These are phyloP conservation scores for Meripilus lineatus DNA, from an alignment of 1,284 basidiomycete species.

Conservation along the genomic window DNA sequence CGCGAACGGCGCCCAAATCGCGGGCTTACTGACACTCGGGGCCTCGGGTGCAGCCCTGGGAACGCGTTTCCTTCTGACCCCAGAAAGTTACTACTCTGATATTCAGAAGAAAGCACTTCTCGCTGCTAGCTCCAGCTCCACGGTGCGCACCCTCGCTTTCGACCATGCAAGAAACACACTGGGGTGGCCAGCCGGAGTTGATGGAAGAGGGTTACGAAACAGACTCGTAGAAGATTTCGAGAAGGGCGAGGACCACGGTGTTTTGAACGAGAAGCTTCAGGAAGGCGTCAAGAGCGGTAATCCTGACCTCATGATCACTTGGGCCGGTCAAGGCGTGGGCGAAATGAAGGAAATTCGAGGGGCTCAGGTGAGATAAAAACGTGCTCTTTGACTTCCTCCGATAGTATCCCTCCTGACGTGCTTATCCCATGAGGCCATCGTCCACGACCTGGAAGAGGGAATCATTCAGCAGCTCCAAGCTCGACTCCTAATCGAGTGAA, in stretches of 20 bases:
- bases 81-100: slow-evolving; percentile 57
- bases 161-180: slow-evolving; percentile 54
- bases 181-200: slow-evolving; percentile 64
- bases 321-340: slow-evolving; percentile 68
- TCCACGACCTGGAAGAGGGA: slow-evolving; percentile 44
- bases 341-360: slow-evolving; percentile 48
- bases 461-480: slow-evolving; percentile 32
- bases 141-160: slow-evolving; percentile 63
- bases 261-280: slow-evolving; percentile 39
- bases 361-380: slow-evolving; percentile 43
- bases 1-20: slow-evolving; percentile 54
- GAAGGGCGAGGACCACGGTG: slow-evolving; percentile 40
- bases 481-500: slow-evolving; percentile 1
- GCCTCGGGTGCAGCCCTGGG: slow-evolving; percentile 63
- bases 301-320: slow-evolving; percentile 50
- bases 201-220: slow-evolving; percentile 59
- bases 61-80: slow-evolving; percentile 66
- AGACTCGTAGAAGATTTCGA: slow-evolving; percentile 56
- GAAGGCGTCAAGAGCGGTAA: slow-evolving; percentile 42
- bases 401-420: neutral
- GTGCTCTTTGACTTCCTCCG: slow-evolving; percentile 3
- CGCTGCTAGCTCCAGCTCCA: slow-evolving; percentile 40
- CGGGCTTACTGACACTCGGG: slow-evolving; percentile 59
- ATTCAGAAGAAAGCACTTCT: slow-evolving; percentile 53
- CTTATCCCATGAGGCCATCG: slow-evolving; percentile 35